A percentile compares a stretch with the other conserved stretches of the same genome.
Conservation (phyloP, 2,329 filamentous ascomycete genomes). For the Hypoxylon sp. region DNA sequence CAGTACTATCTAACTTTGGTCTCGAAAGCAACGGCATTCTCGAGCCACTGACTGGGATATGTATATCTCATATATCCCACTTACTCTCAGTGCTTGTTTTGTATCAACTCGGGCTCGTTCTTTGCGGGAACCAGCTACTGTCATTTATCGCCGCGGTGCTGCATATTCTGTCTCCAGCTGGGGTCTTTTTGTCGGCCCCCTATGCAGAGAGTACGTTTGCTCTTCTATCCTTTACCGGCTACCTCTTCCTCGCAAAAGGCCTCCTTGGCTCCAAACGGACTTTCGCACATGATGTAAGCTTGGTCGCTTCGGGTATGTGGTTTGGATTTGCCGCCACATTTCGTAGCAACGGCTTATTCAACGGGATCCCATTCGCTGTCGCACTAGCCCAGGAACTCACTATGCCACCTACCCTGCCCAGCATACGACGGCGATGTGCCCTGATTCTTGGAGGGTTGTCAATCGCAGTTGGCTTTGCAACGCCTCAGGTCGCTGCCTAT, state of each 20-base stretch:
- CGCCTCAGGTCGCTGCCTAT: conserved; percentile 85
- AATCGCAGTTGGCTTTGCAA: conserved; percentile 75
- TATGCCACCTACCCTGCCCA: conserved; percentile 54
- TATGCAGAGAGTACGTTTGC: conserved; percentile 88
- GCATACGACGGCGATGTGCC: conserved; percentile 68
- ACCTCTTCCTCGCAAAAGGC: conserved; percentile 75
- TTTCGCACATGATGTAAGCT: conserved; percentile 61
- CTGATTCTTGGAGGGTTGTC: conserved; percentile 76
- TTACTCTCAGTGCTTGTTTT: conserved; percentile 80
- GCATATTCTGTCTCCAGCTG: conserved; percentile 88
- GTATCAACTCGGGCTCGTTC: conserved; percentile 72
- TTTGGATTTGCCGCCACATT: conserved; percentile 82
- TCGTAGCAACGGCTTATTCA: conserved; percentile 89
- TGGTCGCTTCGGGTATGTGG: conserved; percentile 74
- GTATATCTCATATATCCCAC: conserved; percentile 81
- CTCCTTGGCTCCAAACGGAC: conserved; percentile 53
- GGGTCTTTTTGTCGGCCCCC: conserved; percentile 89
- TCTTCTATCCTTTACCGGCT: conserved; percentile 80
- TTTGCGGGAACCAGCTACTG: conserved; percentile 68
- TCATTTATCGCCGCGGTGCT: conserved; percentile 79
- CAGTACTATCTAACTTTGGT: conserved; percentile 50
- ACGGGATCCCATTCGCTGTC: conserved; percentile 80
- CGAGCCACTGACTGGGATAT: conserved; percentile 71
- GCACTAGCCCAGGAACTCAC: conserved; percentile 60
- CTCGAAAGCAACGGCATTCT: conserved; percentile 46